Evolutionary conservation across 371 early-diverging fungal species (phyloP).

Genomic region (Mortierella sp.): DNA sequence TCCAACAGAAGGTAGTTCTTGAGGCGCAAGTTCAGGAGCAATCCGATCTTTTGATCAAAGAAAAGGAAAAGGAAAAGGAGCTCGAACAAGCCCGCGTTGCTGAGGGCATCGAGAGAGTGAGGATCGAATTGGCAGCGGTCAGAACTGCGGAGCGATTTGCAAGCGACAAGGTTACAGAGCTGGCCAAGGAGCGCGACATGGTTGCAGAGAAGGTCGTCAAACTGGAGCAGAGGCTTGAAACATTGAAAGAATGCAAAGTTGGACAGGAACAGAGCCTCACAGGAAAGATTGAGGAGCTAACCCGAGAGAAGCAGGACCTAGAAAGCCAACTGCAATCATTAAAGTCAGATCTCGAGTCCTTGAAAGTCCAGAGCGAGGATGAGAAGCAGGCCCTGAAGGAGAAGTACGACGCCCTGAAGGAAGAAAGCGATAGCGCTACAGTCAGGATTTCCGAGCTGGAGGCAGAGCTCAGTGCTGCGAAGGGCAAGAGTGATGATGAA

Average conservation of each 20-base stretch:
- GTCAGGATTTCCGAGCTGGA: conserved; percentile 14
- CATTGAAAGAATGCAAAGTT: conserved; percentile 35
- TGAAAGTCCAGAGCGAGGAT: conserved; percentile 9
- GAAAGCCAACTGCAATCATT: conserved; percentile 14
- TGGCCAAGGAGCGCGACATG: conserved; percentile 37
- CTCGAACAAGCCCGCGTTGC: conserved; percentile 36
- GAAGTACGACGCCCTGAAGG: conserved; percentile 13
- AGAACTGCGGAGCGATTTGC: conserved; percentile 39
- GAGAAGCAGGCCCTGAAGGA: not conserved
- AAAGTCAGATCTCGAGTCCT: conserved; percentile 12
- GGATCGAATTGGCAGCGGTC: conserved; percentile 37
- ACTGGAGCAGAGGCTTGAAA: conserved; percentile 58
- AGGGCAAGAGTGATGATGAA: conserved; percentile 8
- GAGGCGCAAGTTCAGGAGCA: conserved; percentile 53
- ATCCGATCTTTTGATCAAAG: conserved; percentile 44
- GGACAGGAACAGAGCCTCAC: conserved; percentile 54
- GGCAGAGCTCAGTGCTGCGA: not conserved
- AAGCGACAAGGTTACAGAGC: conserved; percentile 37
- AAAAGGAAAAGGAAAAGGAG: conserved; percentile 37
- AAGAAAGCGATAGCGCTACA: conserved; percentile 48
- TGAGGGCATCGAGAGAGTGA: conserved; percentile 42
- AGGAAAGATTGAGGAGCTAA: conserved; percentile 40
- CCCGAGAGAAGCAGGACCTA: conserved; percentile 22
- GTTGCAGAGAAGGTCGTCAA: conserved; percentile 57
- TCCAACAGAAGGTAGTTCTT: conserved; percentile 30